Percentiles rank a stretch among this genome's conserved stretches.
phyloP scores from a whole-genome alignment of 495 filamentous ascomycete species.

The Talaromyces stipitatus region DNA sequence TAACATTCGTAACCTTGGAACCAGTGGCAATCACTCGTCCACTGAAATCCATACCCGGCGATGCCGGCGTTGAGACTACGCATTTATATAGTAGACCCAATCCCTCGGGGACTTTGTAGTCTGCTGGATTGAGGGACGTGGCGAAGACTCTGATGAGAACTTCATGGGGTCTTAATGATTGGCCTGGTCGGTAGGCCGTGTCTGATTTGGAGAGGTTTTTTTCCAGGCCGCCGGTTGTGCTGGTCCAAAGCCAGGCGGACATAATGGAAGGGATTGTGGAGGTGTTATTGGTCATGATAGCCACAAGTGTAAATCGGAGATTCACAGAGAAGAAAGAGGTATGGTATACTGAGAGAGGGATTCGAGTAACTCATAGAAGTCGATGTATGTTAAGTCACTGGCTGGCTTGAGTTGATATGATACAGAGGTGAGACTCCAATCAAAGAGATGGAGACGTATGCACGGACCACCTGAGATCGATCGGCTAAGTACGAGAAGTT shows the following conservation, averaged over 20 bases:
- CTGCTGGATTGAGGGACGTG: slow-evolving; percentile 57
- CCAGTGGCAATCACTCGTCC: slow-evolving; percentile 47
- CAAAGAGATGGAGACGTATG: neutral
- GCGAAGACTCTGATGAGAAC: slow-evolving; percentile 51
- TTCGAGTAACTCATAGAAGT: too few species aligned
- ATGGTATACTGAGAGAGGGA: neutral
- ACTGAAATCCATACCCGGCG: slow-evolving; percentile 57
- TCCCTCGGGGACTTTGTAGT: slow-evolving; percentile 58
- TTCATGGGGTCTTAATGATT: slow-evolving; percentile 26
- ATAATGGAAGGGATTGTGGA: slow-evolving; percentile 34
- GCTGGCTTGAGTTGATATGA: neutral
- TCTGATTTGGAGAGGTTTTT: slow-evolving; percentile 47
- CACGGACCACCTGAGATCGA: neutral
- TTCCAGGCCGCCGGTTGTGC: slow-evolving; percentile 41
- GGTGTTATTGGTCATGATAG: neutral
- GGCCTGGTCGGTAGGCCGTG: slow-evolving; percentile 33
- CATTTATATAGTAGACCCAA: slow-evolving; percentile 32
- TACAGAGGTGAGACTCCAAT: neutral
- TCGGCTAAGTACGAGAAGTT: neutral
- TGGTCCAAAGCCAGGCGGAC: slow-evolving; percentile 56
- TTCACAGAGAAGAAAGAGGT: neutral
- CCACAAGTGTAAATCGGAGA: neutral
- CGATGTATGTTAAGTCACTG: neutral
- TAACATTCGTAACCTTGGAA: slow-evolving; percentile 23
- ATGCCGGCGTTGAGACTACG: slow-evolving; percentile 38